Conservation (phyloP, 179 eudicot species). For the Silene coronaria region DNA sequence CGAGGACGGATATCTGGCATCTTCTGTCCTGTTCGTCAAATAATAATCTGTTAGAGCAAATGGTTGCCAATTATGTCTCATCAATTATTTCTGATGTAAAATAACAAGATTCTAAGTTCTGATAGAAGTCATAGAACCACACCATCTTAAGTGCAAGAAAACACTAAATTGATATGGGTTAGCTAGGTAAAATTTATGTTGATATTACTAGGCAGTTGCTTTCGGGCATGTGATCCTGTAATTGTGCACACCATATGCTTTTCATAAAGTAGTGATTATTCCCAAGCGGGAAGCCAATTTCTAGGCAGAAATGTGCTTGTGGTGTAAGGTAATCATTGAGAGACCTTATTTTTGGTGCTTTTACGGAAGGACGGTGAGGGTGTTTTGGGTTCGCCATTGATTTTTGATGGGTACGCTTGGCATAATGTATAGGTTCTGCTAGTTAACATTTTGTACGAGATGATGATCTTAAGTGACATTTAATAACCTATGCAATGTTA, state of each 20-base stretch:
- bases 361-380: background rate
- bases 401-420: no score
- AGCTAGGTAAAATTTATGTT: background rate
- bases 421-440: no score
- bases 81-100: constrained; percentile 6
- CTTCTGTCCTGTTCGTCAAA: background rate
- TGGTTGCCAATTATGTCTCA: background rate
- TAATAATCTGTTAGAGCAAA: background rate
- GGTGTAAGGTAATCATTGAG: background rate
- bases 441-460: background rate
- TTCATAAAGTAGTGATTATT: background rate
- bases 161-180: background rate
- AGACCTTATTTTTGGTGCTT: constrained; percentile 3
- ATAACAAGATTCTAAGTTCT: background rate
- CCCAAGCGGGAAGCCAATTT: background rate
- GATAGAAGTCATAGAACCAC: background rate
- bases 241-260: background rate
- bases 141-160: background rate
- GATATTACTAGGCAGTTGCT: background rate
- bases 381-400: background rate
- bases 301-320: background rate
- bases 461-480: background rate
- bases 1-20: background rate
- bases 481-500: background rate
- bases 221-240: background rate